Percentiles rank a stretch among this genome's conserved stretches.
Conservation (phyloP, 192 early-diverging fungal species). For the Backusella parvicylindrica region DNA sequence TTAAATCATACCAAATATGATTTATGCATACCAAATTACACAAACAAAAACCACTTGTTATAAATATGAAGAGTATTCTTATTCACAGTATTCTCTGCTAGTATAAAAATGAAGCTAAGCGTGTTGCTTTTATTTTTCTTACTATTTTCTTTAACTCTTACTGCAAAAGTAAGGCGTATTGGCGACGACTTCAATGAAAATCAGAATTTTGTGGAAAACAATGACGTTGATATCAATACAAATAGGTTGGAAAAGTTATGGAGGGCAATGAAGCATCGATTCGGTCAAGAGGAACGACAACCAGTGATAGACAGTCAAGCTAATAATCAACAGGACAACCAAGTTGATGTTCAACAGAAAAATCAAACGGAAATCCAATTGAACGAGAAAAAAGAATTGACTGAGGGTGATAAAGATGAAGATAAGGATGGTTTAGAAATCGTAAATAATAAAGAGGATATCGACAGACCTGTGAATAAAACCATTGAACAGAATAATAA, state of each 20-base stretch:
- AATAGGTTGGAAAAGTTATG: neutral
- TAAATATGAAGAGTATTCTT: neutral
- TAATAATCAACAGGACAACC: neutral
- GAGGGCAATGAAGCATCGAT: neutral
- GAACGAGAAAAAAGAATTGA: neutral
- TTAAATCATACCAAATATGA: neutral
- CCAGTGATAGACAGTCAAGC: neutral
- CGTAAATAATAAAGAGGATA: neutral
- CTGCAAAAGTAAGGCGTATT: neutral
- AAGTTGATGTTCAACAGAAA: neutral
- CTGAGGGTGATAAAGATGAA: neutral
- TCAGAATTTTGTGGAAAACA: neutral
- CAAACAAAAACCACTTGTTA: neutral
- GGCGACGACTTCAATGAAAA: neutral
- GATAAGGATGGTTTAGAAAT: neutral
- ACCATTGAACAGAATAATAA: neutral
- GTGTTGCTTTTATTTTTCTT: neutral
- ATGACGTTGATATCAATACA: neutral
- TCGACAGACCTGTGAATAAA: neutral
- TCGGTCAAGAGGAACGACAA: neutral
- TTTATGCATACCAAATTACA: conserved; percentile 10
- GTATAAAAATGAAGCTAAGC: neutral
- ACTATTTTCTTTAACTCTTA: neutral
- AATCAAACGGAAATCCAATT: neutral
- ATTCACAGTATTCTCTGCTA: neutral